Evolutionary conservation across 2,329 filamentous ascomycete genomes (phyloP).

Genomic region (Alternaria triticina): DNA sequence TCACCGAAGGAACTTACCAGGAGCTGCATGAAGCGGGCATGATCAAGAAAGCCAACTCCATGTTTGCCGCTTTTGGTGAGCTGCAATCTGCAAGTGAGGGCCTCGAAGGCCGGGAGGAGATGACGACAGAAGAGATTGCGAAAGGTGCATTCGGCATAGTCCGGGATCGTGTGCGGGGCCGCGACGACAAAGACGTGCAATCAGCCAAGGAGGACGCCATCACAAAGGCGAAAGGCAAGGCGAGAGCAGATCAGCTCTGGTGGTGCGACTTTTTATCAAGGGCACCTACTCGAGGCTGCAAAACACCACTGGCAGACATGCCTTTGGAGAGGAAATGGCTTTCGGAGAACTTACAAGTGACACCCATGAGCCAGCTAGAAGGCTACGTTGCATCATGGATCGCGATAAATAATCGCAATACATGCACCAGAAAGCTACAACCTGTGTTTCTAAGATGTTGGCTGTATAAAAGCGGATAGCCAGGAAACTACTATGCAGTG

Average conservation of each 20-base stretch:
- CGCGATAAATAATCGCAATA: not conserved
- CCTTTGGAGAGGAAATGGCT: not conserved
- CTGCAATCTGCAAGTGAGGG: not conserved
- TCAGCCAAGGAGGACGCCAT: not conserved
- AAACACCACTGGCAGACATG: not conserved
- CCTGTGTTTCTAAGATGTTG: rapidly evolving
- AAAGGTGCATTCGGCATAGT: not conserved
- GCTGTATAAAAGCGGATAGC: not conserved
- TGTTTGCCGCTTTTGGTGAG: not conserved
- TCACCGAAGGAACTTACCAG: not conserved
- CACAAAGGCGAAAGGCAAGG: not conserved
- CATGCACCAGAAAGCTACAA: not conserved
- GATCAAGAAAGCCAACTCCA: not conserved
- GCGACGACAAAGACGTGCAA: not conserved
- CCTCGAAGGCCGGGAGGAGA: not conserved
- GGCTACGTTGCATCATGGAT: not conserved
- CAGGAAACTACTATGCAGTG: not conserved
- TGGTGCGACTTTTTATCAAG: too few species aligned
- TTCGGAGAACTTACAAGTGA: not conserved
- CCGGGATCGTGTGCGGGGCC: not conserved
- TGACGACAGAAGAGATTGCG: not conserved
- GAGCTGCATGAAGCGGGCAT: not conserved
- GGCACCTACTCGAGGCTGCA: too few species aligned
- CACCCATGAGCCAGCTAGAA: not conserved
- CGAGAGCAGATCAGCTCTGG: too few species aligned